Percentiles rank a stretch among this genome's conserved stretches.
These are phyloP conservation scores for Bipolaris zeicola DNA, from an alignment of 2,329 filamentous ascomycete genomes.

Conservation along the genomic window DNA sequence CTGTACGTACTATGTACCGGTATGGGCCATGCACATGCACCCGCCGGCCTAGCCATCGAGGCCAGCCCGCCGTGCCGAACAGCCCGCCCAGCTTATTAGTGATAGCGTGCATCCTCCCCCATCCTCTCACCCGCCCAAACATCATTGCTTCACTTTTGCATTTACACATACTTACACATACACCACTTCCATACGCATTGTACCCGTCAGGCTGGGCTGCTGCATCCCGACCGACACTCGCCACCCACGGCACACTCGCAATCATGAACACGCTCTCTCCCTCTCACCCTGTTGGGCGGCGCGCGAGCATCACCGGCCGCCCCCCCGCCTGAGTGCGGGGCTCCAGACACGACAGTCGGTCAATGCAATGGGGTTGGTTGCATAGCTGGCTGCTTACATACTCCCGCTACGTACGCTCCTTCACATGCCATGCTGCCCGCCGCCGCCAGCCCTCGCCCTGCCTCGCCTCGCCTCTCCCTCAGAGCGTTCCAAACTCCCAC, in stretches of 20 bases:
- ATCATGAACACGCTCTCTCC: background rate
- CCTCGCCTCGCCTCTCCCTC: background rate
- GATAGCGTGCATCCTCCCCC: background rate
- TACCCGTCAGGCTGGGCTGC: background rate
- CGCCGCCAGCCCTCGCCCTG: background rate
- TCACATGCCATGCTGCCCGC: background rate
- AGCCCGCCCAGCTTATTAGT: constrained; percentile 12
- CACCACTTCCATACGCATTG: too few species aligned
- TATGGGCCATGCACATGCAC: constrained; percentile 12
- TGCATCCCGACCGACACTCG: background rate
- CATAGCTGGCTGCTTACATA: constrained; percentile 12
- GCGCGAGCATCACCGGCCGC: constrained; percentile 1
- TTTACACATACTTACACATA: too few species aligned
- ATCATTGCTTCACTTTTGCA: constrained; percentile 5
- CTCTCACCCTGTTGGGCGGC: constrained; percentile 4
- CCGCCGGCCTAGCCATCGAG: constrained; percentile 21
- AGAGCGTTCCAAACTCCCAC: constrained; percentile 41
- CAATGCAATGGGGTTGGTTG: constrained; percentile 9
- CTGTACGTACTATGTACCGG: background rate
- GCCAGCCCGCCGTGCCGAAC: constrained; percentile 21
- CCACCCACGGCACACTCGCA: constrained; percentile 1
- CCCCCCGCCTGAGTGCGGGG: constrained; percentile 23
- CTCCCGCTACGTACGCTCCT: background rate
- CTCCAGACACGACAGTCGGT: constrained; percentile 14
- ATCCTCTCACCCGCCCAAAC: background rate